Percentiles rank a stretch among this genome's conserved stretches.
Evolutionary conservation across 2,329 filamentous ascomycete genomes (phyloP).

Genomic region (Ustulina deusta): DNA sequence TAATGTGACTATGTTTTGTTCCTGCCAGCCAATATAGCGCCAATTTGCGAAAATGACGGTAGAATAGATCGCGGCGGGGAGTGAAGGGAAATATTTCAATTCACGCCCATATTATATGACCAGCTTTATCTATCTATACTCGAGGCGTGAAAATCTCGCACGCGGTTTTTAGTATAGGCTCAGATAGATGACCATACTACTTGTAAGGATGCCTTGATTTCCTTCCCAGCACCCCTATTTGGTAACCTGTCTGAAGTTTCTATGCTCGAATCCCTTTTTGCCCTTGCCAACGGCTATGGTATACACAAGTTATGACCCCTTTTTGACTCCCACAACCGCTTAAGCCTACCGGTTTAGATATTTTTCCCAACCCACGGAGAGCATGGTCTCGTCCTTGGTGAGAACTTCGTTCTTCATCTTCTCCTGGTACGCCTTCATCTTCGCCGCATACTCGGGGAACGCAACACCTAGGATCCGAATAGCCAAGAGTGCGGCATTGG

Average conservation of each 20-base stretch:
- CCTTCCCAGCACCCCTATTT: not conserved
- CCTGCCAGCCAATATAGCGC: not conserved
- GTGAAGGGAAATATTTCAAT: not conserved
- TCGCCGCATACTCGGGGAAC: slow-evolving; percentile 66
- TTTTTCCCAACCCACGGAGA: not conserved
- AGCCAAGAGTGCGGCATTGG: slow-evolving; percentile 80
- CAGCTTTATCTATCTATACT: not conserved
- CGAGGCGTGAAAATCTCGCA: not conserved
- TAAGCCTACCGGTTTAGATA: not conserved
- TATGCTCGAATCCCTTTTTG: not conserved
- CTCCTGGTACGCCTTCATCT: slow-evolving; percentile 71
- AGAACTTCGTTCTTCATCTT: slow-evolving; percentile 72
- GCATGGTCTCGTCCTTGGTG: slow-evolving; percentile 29
- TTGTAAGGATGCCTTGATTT: not conserved
- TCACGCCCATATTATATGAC: not conserved
- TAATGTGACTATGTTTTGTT: slow-evolving; percentile 1
- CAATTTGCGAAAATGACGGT: not conserved
- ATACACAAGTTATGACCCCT: not conserved
- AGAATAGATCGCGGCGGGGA: not conserved
- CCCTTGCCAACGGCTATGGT: not conserved
- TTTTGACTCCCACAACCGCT: not conserved
- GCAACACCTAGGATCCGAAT: slow-evolving; percentile 73
- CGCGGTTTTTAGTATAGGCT: not conserved
- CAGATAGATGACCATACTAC: not conserved
- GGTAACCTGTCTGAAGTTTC: not conserved